phyloP scores from a whole-genome alignment of 495 filamentous ascomycete species.

The Aspergillus baeticus region DNA sequence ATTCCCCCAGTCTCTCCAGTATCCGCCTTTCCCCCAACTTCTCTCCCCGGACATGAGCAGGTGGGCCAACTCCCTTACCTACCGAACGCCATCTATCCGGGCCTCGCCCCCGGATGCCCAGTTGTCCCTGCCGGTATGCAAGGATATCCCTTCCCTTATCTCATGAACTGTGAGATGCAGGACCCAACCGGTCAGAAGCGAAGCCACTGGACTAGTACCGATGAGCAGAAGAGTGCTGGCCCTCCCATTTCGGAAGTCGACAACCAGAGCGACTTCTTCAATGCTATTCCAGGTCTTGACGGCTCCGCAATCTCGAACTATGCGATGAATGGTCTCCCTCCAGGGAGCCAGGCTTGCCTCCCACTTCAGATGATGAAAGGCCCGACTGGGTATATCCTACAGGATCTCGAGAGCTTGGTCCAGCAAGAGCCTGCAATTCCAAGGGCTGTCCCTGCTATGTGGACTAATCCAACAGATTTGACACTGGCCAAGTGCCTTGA shows the following conservation, averaged over 20 bases:
- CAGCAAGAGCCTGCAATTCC: slow-evolving; percentile 79
- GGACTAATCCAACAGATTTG: slow-evolving; percentile 68
- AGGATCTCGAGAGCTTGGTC: slow-evolving; percentile 69
- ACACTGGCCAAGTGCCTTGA: slow-evolving; percentile 88
- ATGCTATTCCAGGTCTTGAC: slow-evolving; percentile 16
- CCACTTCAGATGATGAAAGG: slow-evolving; percentile 46
- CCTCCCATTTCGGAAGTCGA: slow-evolving; percentile 18
- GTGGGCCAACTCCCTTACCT: slow-evolving; percentile 31
- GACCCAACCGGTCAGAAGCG: slow-evolving; percentile 6
- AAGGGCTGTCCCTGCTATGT: slow-evolving; percentile 82
- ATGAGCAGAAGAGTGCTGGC: slow-evolving; percentile 25
- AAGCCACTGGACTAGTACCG: slow-evolving; percentile 17
- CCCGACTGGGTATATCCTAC: slow-evolving; percentile 54
- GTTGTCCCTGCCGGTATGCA: slow-evolving; percentile 17
- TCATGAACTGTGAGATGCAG: slow-evolving; percentile 26
- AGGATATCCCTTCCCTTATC: slow-evolving; percentile 32
- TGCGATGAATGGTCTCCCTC: slow-evolving; percentile 23
- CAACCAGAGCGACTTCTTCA: slow-evolving; percentile 26
- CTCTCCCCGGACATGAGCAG: slow-evolving; percentile 29
- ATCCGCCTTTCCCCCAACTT: slow-evolving; percentile 21
- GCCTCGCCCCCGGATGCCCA: slow-evolving; percentile 7
- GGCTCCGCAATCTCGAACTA: slow-evolving; percentile 23
- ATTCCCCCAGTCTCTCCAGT: slow-evolving; percentile 25
- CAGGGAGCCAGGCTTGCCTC: slow-evolving; percentile 25
- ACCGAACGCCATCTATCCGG: slow-evolving; percentile 24